These are phyloP conservation scores for Arthrobotrys sinensis DNA, from an alignment of 2,329 filamentous ascomycete genomes.

Conservation along the genomic window DNA sequence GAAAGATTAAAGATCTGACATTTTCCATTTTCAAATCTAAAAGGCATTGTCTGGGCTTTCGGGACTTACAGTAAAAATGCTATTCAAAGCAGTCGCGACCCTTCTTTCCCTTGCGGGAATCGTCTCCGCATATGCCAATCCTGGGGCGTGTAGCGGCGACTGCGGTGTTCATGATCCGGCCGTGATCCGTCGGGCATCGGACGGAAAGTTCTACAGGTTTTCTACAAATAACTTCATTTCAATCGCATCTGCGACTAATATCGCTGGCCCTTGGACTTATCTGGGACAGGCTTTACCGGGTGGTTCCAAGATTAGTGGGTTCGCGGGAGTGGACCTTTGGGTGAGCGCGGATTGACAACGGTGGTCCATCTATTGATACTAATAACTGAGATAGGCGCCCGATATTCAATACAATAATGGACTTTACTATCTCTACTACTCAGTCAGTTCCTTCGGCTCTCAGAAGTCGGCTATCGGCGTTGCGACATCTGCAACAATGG, in stretches of 20 bases:
- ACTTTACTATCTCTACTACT: constrained; percentile 78
- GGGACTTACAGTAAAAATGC: constrained; percentile 1
- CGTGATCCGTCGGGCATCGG: constrained; percentile 67
- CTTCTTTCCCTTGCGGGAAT: constrained; percentile 40
- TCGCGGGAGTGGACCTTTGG: constrained; percentile 69
- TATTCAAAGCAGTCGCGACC: constrained; percentile 60
- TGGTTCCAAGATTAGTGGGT: constrained; percentile 67
- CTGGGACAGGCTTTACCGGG: constrained; percentile 67
- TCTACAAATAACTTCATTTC: constrained; percentile 68
- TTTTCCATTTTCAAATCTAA: neutral
- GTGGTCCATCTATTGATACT: neutral
- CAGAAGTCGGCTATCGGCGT: constrained; percentile 76
- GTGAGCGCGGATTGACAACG: constrained; percentile 63
- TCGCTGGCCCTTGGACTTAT: constrained; percentile 69
- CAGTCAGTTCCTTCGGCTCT: constrained; percentile 75
- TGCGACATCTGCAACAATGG: constrained; percentile 69
- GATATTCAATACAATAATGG: constrained; percentile 74
- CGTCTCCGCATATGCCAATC: constrained; percentile 63
- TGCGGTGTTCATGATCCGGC: constrained; percentile 69
- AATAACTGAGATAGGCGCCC: constrained; percentile 72
- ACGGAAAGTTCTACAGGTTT: constrained; percentile 70
- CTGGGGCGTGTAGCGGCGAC: constrained; percentile 67
- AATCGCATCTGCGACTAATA: constrained; percentile 67
- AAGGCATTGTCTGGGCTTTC: neutral
- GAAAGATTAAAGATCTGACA: neutral